Conservation (phyloP, 768 basidiomycete genomes). For the Paxillus ammoniavirescens region DNA sequence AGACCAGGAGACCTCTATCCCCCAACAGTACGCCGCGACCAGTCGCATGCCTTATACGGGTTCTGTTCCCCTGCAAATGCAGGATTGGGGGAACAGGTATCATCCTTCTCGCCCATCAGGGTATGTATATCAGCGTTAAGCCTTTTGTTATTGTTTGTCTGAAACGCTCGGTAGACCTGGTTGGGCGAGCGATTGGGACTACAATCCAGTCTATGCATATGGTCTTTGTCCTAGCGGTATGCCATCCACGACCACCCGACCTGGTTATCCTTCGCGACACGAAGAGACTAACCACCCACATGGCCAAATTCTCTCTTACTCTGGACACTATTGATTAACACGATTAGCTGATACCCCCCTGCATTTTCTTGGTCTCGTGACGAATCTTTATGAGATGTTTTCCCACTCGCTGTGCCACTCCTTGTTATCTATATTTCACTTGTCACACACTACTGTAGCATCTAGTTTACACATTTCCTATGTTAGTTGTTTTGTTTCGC, state of each 20-base stretch:
- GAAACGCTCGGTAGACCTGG: background rate
- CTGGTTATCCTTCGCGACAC: constrained; percentile 3
- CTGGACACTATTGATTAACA: constrained; percentile 11
- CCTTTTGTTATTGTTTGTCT: background rate
- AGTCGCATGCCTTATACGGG: background rate
- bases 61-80: constrained; percentile 2
- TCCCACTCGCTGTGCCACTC: background rate
- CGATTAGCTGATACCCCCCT: background rate
- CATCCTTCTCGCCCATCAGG: constrained; percentile 6
- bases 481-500: constrained; percentile 2
- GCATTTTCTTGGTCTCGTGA: constrained; percentile 1
- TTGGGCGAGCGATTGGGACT: constrained; percentile 23
- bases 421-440: constrained; percentile 4
- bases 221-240: constrained; percentile 3
- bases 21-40: background rate
- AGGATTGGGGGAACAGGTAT: constrained; percentile 1
- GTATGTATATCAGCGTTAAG: constrained; percentile 3
- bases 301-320: constrained; percentile 10
- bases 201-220: constrained; percentile 8
- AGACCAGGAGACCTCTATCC: background rate
- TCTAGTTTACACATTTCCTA: constrained; percentile 13
- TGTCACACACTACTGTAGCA: constrained; percentile 7
- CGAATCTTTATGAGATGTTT: constrained; percentile 3
- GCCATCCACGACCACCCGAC: background rate
- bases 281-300: constrained; percentile 2